phyloP scores from a whole-genome alignment of 352 stramenopile genomes.

The Halophytophthora batemanensis region DNA sequence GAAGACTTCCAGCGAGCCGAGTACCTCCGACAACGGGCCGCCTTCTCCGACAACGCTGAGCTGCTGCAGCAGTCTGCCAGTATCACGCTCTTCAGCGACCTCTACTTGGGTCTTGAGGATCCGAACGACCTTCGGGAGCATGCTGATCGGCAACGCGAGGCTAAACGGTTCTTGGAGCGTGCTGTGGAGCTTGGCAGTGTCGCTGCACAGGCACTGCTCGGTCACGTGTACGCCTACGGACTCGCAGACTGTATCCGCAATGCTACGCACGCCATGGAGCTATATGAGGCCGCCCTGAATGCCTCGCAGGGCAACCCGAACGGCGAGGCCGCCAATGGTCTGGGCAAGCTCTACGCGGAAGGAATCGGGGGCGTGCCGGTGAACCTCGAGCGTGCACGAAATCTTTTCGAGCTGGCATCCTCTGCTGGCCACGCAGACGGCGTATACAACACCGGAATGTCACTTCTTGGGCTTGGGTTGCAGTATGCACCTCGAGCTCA shows the following conservation, averaged over 20 bases:
- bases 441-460: slow-evolving; percentile 65
- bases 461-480: slow-evolving; percentile 30
- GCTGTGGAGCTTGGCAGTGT: slow-evolving; percentile 36
- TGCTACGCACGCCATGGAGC: slow-evolving; percentile 26
- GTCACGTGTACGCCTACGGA: slow-evolving; percentile 61
- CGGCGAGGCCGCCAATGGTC: slow-evolving; percentile 60
- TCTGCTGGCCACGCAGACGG: slow-evolving; percentile 59
- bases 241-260: slow-evolving; percentile 36
- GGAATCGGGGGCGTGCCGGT: slow-evolving; percentile 25
- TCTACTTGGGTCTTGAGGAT: slow-evolving; percentile 18
- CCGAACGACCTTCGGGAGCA: slow-evolving; percentile 22
- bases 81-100: slow-evolving; percentile 56
- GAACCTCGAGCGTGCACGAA: slow-evolving; percentile 44
- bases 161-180: slow-evolving; percentile 35
- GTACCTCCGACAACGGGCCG: slow-evolving; percentile 43
- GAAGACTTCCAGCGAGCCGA: slow-evolving; percentile 46
- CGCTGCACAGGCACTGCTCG: slow-evolving; percentile 48
- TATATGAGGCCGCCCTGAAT: slow-evolving; percentile 52
- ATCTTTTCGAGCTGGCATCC: slow-evolving; percentile 52
- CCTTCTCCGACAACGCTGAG: slow-evolving; percentile 21
- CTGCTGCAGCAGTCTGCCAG: slow-evolving; percentile 49
- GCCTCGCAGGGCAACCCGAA: slow-evolving; percentile 13
- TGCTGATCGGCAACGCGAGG: slow-evolving; percentile 25
- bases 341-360: slow-evolving; percentile 62
- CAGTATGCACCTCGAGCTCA: slow-evolving; percentile 26